Evolutionary conservation across 1,284 basidiomycete species (phyloP).

Genomic region (Takashimella tepidaria): DNA sequence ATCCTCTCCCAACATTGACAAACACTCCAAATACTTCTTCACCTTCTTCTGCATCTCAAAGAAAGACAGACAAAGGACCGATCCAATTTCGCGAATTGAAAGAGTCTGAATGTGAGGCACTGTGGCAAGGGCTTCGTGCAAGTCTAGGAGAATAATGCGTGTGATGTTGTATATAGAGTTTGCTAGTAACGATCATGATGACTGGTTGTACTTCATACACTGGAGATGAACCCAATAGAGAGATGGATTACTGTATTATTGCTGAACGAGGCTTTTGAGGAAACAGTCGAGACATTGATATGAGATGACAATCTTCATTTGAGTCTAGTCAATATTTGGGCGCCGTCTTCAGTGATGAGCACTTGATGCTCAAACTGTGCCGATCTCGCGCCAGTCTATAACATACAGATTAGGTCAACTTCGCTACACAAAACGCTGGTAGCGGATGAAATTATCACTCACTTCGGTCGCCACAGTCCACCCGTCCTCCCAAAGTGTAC

Average conservation of each 20-base stretch:
- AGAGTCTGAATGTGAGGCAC: neutral
- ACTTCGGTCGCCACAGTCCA: constrained; percentile 83
- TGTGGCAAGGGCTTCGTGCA: neutral
- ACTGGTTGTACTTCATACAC: too few relatives aligned
- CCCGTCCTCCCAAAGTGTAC: constrained; percentile 77
- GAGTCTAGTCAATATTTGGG: constrained; percentile 57
- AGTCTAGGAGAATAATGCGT: neutral
- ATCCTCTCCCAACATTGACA: neutral
- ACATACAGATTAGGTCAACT: constrained; percentile 26
- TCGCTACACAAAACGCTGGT: too few relatives aligned
- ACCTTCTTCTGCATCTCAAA: neutral
- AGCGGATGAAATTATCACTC: constrained; percentile 24
- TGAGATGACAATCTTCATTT: too few relatives aligned
- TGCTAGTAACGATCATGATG: too few relatives aligned
- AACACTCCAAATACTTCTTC: neutral
- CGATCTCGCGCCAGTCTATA: constrained; percentile 61
- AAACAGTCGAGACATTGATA: too few relatives aligned
- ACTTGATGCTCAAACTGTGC: constrained; percentile 86
- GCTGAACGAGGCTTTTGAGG: too few relatives aligned
- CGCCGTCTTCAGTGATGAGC: constrained; percentile 68
- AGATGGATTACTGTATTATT: too few relatives aligned
- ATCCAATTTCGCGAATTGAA: neutral
- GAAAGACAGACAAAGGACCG: too few relatives aligned
- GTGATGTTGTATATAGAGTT: too few relatives aligned
- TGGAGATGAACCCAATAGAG: too few relatives aligned